Conservation (phyloP, 2,329 filamentous ascomycete species). For the Fusarium oxysporum region DNA sequence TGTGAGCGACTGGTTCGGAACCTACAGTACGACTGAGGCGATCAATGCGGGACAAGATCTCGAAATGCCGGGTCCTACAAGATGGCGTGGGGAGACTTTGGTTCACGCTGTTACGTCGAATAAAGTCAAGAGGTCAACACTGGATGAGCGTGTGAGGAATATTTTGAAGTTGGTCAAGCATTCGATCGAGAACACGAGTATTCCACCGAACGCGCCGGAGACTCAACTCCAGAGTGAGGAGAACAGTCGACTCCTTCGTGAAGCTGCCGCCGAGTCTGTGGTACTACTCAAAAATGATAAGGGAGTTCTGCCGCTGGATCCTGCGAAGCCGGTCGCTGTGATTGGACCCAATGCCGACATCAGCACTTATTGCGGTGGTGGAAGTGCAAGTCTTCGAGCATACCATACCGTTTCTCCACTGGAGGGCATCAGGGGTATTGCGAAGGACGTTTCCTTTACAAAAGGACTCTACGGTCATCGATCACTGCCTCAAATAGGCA, state of each 20-base stretch:
- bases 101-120: neutral
- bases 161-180: neutral
- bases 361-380: neutral
- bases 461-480: neutral
- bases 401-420: neutral
- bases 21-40: neutral
- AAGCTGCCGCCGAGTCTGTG: neutral
- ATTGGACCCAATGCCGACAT: neutral
- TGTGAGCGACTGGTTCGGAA: slow-evolving; percentile 3
- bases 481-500: neutral
- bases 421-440: neutral
- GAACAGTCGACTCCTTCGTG: neutral
- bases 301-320: neutral
- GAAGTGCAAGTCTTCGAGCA: neutral
- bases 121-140: neutral
- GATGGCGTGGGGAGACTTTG: neutral
- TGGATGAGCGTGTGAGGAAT: neutral
- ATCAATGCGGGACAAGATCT: slow-evolving; percentile 5
- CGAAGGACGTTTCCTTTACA: neutral
- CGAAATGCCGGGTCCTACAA: neutral
- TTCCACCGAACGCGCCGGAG: neutral
- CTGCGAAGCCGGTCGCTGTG: neutral
- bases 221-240: accelerated
- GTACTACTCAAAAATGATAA: neutral
- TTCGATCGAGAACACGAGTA: neutral